phyloP scores from a whole-genome alignment of 768 basidiomycete species.

The Russula dissimulans region DNA sequence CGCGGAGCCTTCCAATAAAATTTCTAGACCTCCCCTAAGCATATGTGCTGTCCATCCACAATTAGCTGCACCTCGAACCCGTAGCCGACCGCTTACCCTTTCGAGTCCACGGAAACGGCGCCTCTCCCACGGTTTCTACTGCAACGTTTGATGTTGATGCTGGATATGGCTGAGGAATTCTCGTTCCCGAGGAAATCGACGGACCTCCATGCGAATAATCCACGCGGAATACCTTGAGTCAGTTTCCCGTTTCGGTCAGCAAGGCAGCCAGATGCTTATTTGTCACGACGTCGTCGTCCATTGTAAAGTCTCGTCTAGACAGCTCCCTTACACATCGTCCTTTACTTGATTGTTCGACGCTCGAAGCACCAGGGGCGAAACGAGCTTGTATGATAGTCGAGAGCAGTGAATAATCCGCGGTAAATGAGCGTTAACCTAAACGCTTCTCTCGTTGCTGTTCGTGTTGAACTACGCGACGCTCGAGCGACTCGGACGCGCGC shows the following conservation, averaged over 20 bases:
- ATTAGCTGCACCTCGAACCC: not conserved
- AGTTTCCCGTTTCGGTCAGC: not conserved
- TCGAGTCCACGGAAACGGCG: not conserved
- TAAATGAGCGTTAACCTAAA: not conserved
- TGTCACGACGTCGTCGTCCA: too few species aligned
- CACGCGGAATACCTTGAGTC: not conserved
- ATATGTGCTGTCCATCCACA: not conserved
- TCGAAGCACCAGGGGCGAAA: not conserved
- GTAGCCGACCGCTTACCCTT: not conserved
- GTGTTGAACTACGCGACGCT: not conserved
- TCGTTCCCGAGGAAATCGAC: not conserved
- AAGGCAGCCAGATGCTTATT: too few species aligned
- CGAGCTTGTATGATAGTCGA: not conserved
- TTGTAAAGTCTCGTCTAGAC: too few species aligned
- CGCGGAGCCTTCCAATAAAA: not conserved
- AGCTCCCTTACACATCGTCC: too few species aligned
- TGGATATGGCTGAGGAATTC: too few species aligned
- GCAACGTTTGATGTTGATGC: not conserved
- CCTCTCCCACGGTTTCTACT: conserved; percentile 2
- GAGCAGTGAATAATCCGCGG: not conserved
- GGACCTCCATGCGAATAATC: not conserved
- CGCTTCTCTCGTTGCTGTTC: not conserved
- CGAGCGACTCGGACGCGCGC: not conserved
- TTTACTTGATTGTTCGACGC: not conserved
- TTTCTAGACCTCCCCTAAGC: not conserved